A percentile compares a stretch with the other conserved stretches of the same genome.
These are phyloP conservation scores for Wickerhamia fluorescens DNA, from an alignment of 805 yeast genomes.

Conservation along the genomic window DNA sequence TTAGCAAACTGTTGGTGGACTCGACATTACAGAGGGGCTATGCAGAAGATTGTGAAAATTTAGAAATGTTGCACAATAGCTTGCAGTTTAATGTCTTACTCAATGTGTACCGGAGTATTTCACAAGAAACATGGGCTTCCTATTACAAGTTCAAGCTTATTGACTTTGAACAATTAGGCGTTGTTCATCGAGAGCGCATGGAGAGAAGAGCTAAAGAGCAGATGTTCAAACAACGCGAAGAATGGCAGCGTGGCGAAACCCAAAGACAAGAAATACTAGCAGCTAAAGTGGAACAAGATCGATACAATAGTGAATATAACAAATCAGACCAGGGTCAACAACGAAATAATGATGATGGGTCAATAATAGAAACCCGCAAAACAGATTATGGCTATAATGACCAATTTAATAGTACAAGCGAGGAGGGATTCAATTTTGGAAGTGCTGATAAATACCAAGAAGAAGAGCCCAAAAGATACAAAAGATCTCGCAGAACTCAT, in stretches of 20 bases:
- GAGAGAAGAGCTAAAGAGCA: slow-evolving; percentile 9
- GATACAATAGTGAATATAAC: slow-evolving; percentile 6
- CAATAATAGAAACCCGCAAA: slow-evolving; percentile 10
- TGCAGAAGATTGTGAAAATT: slow-evolving; percentile 30
- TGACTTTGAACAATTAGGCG: slow-evolving; percentile 32
- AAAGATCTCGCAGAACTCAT: too few relatives aligned
- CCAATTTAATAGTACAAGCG: slow-evolving; percentile 8
- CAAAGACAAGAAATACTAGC: slow-evolving; percentile 9
- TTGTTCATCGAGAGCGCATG: slow-evolving; percentile 10
- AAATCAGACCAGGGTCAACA: slow-evolving; percentile 10
- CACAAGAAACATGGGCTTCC: slow-evolving; percentile 32
- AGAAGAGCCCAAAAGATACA: slow-evolving; percentile 2
- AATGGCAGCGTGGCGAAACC: slow-evolving; percentile 10
- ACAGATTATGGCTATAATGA: slow-evolving; percentile 10
- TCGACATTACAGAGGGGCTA: slow-evolving; percentile 22
- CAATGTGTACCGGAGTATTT: slow-evolving; percentile 33
- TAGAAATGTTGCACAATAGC: slow-evolving; percentile 39
- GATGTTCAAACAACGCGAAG: slow-evolving; percentile 8
- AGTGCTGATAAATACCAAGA: too few relatives aligned
- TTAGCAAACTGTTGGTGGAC: slow-evolving; percentile 24
- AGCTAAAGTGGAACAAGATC: slow-evolving; percentile 6
- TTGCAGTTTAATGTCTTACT: slow-evolving; percentile 33
- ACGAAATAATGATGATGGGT: slow-evolving; percentile 8
- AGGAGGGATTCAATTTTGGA: slow-evolving; percentile 3
- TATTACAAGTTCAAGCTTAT: slow-evolving; percentile 32